Evolutionary conservation across 805 yeast genomes (phyloP), one percentile per base, ranked within the genome.

Genomic region (Pichia occidentalis): DNA sequence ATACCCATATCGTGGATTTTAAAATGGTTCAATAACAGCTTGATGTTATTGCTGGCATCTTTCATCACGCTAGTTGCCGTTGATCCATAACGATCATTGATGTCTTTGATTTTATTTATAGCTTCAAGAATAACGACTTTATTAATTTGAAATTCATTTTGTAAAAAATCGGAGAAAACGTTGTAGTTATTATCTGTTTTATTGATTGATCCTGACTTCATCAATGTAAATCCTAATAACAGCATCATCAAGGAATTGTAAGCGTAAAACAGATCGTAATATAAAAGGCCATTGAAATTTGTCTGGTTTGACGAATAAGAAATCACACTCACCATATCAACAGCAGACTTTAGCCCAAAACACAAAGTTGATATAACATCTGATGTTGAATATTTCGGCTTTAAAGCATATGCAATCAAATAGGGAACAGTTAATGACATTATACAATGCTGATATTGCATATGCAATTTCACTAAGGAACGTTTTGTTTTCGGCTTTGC

Each of bases 241-340:
- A 64, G 42, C 1, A 57, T 54, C 52, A 66, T 48, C 1, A 56
- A 49, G 2, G 66, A 55, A 32, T 56, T 54, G 40, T 66, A 66
- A 3, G 60, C 64, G 43, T 52, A 53, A 48, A 61, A 61, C 32
- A 64, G 48, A 43, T 66, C 70, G 12, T 51, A 47, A 19, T 59
- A 58, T 8, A 61, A 24, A 4, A 63, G 54, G 4, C 68, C 68
- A 42, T 52, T 57, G 36, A 56, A 45, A 23, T 42, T 18, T 8
- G 33, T 18, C 11, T 30, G 9, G 7, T 30, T 18, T 19, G 40
- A 36, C 0, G 59, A 51, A 17, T 45, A 34, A 7, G 41, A 32
- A 29, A 60, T 42, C 2, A 60, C 36, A 20, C 57, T 46, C 1
- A 64, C 47, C 8, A 58, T 47, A 36, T 48, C 46, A 5, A 59